Percentiles rank a stretch among this genome's conserved stretches.
Conservation (phyloP, 371 early-diverging fungal species). For the Smittium culicis region DNA sequence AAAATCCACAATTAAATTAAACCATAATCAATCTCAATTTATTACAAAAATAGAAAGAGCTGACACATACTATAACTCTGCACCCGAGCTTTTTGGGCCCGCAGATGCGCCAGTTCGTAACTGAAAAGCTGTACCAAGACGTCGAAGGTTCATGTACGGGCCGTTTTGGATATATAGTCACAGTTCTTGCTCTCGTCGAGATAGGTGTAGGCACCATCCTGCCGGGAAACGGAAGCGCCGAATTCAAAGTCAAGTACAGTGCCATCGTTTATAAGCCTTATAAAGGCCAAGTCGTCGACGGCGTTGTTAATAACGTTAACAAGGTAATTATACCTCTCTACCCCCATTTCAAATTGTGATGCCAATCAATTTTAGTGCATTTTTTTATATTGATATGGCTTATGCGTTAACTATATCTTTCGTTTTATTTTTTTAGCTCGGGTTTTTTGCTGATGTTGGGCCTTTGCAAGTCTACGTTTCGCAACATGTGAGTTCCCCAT, state of each 20-base stretch:
- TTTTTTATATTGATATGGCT: constrained; percentile 9
- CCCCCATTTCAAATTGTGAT: constrained; percentile 6
- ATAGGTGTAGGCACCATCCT: constrained; percentile 77
- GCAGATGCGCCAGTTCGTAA: constrained; percentile 59
- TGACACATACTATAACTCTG: constrained; percentile 79
- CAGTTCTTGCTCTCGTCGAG: constrained; percentile 63
- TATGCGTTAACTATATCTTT: constrained; percentile 19
- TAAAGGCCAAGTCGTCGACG: constrained; percentile 95
- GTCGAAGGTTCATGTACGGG: constrained; percentile 94
- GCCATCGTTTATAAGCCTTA: constrained; percentile 97
- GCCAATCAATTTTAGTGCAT: background rate
- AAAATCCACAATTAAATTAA: too few relatives aligned
- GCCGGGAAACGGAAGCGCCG: constrained; percentile 69
- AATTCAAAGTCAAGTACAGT: constrained; percentile 85
- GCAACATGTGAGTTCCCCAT: constrained; percentile 54
- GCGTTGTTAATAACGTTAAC: constrained; percentile 84
- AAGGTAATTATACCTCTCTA: constrained; percentile 41
- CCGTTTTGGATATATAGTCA: constrained; percentile 82
- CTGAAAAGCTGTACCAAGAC: constrained; percentile 69
- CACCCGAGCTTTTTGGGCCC: constrained; percentile 87
- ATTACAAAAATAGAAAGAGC: constrained; percentile 41
- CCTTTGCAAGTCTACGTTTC: constrained; percentile 95
- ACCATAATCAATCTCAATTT: background rate
- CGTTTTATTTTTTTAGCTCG: constrained; percentile 44
- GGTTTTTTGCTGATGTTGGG: constrained; percentile 94